These are phyloP conservation scores for Termitomyces sp. DNA, from an alignment of 768 basidiomycete genomes.

Conservation along the genomic window DNA sequence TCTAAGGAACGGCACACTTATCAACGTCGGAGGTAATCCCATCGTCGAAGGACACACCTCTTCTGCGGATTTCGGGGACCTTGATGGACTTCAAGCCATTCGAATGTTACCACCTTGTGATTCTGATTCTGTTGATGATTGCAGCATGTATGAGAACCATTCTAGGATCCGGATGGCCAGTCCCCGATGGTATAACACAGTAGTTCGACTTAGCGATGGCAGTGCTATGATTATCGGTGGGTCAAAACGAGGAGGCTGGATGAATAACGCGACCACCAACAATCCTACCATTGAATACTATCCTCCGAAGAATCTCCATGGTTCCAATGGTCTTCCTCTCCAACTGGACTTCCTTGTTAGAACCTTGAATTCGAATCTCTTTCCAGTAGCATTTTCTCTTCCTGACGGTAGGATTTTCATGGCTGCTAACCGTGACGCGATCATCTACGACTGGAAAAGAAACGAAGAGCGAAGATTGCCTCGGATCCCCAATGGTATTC, in stretches of 20 bases:
- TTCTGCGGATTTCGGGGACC: constrained; percentile 70
- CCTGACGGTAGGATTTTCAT: constrained; percentile 69
- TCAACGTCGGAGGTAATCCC: constrained; percentile 81
- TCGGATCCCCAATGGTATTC: constrained; percentile 67
- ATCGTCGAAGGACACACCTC: constrained; percentile 60
- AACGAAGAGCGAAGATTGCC: constrained; percentile 62
- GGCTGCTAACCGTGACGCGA: constrained; percentile 73
- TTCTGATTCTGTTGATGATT: constrained; percentile 37
- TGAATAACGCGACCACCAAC: constrained; percentile 75
- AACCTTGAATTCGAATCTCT: constrained; percentile 78
- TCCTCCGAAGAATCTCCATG: constrained; percentile 71
- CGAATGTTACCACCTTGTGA: constrained; percentile 69
- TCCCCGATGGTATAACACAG: constrained; percentile 79
- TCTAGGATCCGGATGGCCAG: constrained; percentile 62
- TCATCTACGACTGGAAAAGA: constrained; percentile 70
- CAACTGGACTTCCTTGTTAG: constrained; percentile 56
- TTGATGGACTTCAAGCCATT: constrained; percentile 67
- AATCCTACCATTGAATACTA: constrained; percentile 81
- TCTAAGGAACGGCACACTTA: constrained; percentile 67
- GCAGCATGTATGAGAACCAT: constrained; percentile 64
- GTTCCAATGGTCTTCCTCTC: constrained; percentile 63
- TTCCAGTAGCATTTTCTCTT: constrained; percentile 69
- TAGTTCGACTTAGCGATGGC: constrained; percentile 65
- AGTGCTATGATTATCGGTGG: constrained; percentile 82
- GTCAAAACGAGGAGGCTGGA: constrained; percentile 79